Percentiles rank a stretch among this genome's conserved stretches.
Evolutionary conservation across 371 early-diverging fungal genomes (phyloP).

Genomic region (Polyrhizophydium stewartii): DNA sequence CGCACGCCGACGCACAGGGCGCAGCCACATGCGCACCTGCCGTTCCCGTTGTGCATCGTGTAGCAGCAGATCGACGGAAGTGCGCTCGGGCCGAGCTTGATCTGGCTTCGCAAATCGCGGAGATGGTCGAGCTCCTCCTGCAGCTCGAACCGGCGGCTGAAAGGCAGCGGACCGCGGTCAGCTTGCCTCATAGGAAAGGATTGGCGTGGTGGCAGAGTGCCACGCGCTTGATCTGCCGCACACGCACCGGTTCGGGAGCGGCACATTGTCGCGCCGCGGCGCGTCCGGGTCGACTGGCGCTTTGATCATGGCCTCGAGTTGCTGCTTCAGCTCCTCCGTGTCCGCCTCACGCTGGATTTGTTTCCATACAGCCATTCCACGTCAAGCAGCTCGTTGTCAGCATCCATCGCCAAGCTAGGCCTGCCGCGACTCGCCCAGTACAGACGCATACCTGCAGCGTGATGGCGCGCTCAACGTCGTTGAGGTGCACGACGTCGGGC

Average conservation of each 20-base stretch:
- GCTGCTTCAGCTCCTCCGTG: constrained; percentile 1
- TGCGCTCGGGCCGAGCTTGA: constrained; percentile 65
- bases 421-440: no score
- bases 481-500: neutral
- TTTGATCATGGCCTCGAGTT: constrained; percentile 24
- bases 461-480: neutral
- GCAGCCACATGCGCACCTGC: constrained; percentile 47
- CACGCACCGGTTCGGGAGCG: constrained; percentile 77
- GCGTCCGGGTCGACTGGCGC: constrained; percentile 47
- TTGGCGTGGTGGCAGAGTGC: no score
- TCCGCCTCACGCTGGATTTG: neutral
- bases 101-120: constrained; percentile 80
- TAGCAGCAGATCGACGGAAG: constrained; percentile 95
- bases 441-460: neutral
- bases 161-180: no score
- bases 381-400: no score
- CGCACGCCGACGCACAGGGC: no score
- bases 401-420: no score
- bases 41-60: constrained; percentile 96
- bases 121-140: constrained; percentile 70
- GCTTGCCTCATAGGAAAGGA: no score
- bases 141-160: constrained; percentile 54
- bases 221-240: no score
- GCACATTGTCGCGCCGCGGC: constrained; percentile 51
- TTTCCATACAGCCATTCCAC: no score